Evolutionary conservation across 2,329 filamentous ascomycete genomes (phyloP).

Genomic region (Ophiostoma fasciatum): DNA sequence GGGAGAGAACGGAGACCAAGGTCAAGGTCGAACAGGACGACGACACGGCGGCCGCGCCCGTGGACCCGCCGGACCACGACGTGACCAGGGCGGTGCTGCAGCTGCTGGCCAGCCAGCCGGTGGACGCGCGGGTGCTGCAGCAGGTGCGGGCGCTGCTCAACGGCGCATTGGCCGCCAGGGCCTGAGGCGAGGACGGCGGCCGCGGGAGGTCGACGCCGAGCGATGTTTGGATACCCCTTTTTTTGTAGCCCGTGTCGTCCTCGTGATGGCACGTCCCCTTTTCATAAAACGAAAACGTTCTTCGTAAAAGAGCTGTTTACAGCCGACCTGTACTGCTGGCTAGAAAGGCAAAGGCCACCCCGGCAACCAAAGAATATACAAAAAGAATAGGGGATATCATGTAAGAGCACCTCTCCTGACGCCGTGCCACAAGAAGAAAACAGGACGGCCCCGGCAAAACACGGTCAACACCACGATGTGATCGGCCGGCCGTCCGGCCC

Average conservation of each 20-base stretch:
- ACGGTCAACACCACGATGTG: too few species aligned
- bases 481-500: too few species aligned
- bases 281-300: too few species aligned
- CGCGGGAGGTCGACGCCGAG: not conserved
- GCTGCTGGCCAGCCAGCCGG: slow-evolving; percentile 28
- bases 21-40: not conserved
- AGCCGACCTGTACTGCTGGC: too few species aligned
- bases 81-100: slow-evolving; percentile 33
- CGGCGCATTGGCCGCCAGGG: slow-evolving; percentile 13
- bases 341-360: too few species aligned
- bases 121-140: slow-evolving; percentile 23
- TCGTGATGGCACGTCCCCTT: not conserved
- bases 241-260: not conserved
- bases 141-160: slow-evolving; percentile 42
- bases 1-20: not conserved
- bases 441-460: too few species aligned
- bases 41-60: slow-evolving; percentile 3
- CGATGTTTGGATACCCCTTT: not conserved
- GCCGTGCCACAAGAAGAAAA: too few species aligned
- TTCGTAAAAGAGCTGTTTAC: too few species aligned
- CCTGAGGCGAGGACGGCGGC: not conserved
- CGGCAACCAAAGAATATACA: too few species aligned
- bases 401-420: too few species aligned
- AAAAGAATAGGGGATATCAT: too few species aligned
- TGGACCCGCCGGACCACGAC: slow-evolving; percentile 19